Conservation (phyloP, 2,329 filamentous ascomycete genomes). For the Stachybotrys chartarum region DNA sequence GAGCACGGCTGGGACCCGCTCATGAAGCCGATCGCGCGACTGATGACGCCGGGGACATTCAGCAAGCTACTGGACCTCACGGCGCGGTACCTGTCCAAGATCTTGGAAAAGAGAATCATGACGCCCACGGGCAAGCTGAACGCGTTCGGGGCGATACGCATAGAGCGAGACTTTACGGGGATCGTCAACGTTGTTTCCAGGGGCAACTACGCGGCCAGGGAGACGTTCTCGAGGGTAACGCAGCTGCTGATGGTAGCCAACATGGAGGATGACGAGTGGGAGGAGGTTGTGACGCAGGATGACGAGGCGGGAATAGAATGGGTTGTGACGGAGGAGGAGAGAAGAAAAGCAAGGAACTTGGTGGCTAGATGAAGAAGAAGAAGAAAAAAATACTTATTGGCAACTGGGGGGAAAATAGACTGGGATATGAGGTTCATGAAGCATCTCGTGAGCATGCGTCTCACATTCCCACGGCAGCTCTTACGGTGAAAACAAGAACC, state of each 20-base stretch:
- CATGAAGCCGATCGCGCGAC: constrained; percentile 74
- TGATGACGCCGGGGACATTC: constrained; percentile 74
- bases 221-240: constrained; percentile 66
- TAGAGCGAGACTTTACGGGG: constrained; percentile 77
- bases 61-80: constrained; percentile 68
- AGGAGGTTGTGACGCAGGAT: constrained; percentile 53
- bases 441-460: no score
- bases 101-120: constrained; percentile 84
- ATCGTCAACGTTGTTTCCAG: constrained; percentile 62
- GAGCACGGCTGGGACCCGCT: constrained; percentile 79
- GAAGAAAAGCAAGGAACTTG: constrained; percentile 62
- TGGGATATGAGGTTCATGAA: neutral
- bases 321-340: constrained; percentile 67
- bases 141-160: constrained; percentile 70
- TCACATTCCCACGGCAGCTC: no score
- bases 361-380: constrained; percentile 32
- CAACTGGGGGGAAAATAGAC: neutral
- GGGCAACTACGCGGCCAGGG: constrained; percentile 70
- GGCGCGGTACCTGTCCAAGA: constrained; percentile 64
- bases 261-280: constrained; percentile 96
- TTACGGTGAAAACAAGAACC: no score
- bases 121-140: constrained; percentile 73
- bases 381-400: neutral
- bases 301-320: constrained; percentile 62
- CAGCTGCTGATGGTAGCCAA: constrained; percentile 84